Conservation (phyloP, 306 rosid genomes). For the Cicer bijugum region DNA sequence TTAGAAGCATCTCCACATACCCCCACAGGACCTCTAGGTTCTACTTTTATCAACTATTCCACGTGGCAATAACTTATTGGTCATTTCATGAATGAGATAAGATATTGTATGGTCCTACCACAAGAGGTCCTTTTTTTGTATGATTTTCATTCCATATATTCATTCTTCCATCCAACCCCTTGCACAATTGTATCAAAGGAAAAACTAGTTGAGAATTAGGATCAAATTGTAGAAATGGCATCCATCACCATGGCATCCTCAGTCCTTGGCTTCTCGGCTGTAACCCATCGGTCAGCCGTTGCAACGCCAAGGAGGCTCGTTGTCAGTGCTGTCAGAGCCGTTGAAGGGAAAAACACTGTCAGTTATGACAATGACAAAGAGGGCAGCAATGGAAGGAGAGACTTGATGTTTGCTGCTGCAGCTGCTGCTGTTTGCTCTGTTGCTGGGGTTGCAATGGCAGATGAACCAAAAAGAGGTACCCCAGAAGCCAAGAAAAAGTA, state of each 20-base stretch:
- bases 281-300: conserved; percentile 12
- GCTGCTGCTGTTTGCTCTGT: conserved; percentile 50
- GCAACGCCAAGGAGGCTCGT: conserved; percentile 21
- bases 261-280: conserved; percentile 33
- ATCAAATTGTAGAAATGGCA: conserved; percentile 45
- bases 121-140: neutral
- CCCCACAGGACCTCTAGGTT: neutral
- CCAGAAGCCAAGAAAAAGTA: conserved; percentile 59
- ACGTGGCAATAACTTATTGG: conserved; percentile 48
- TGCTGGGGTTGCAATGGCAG: conserved; percentile 50
- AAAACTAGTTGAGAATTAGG: neutral
- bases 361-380: conserved; percentile 41
- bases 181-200: neutral
- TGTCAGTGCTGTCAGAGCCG: conserved; percentile 27
- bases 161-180: conserved; percentile 21
- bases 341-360: conserved; percentile 41
- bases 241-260: conserved; percentile 58
- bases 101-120: conserved; percentile 41
- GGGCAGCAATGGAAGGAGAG: conserved; percentile 51
- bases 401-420: conserved; percentile 48
- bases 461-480: conserved; percentile 48
- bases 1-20: conserved; percentile 13
- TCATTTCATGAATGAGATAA: conserved; percentile 41
- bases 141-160: conserved; percentile 34
- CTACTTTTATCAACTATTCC: conserved; percentile 28